Evolutionary conservation across 192 early-diverging fungal species (phyloP).

Genomic region (Umbelopsis sp.): DNA sequence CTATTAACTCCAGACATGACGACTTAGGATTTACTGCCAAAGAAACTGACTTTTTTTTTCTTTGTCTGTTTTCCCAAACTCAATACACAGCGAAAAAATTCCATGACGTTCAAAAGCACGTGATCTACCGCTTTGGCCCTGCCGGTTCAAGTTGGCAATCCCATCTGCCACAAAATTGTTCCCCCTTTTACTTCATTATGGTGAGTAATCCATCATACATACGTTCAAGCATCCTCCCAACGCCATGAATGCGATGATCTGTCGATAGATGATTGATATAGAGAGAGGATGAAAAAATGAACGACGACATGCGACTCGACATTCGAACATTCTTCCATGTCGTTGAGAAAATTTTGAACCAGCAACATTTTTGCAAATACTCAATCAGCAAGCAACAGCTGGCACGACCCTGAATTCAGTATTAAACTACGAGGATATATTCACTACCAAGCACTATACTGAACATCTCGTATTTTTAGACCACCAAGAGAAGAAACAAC

Average conservation of each 20-base stretch:
- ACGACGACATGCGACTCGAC: neutral
- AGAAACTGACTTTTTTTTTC: neutral
- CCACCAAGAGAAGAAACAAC: constrained; percentile 98
- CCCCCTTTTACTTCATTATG: constrained; percentile 19
- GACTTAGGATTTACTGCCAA: constrained; percentile 10
- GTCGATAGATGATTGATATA: constrained; percentile 5
- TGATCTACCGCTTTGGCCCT: neutral
- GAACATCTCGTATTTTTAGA: constrained; percentile 56
- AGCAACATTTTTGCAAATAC: neutral
- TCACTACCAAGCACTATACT: neutral
- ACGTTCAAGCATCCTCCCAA: neutral
- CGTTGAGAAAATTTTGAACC: neutral
- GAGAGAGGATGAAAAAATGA: neutral
- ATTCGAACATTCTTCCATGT: constrained; percentile 1
- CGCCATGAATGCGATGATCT: neutral
- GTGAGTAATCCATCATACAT: constrained; percentile 3
- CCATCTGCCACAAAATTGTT: neutral
- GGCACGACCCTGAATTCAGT: no score
- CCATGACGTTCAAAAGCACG: constrained; percentile 16
- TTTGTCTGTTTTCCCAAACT: neutral
- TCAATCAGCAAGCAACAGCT: neutral
- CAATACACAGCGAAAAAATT: neutral
- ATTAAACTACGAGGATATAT: no score
- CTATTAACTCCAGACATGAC: constrained; percentile 17
- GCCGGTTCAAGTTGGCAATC: constrained; percentile 8